These are phyloP conservation scores for Phytopythium mirpurense DNA, from an alignment of 352 stramenopile species.

Conservation along the genomic window DNA sequence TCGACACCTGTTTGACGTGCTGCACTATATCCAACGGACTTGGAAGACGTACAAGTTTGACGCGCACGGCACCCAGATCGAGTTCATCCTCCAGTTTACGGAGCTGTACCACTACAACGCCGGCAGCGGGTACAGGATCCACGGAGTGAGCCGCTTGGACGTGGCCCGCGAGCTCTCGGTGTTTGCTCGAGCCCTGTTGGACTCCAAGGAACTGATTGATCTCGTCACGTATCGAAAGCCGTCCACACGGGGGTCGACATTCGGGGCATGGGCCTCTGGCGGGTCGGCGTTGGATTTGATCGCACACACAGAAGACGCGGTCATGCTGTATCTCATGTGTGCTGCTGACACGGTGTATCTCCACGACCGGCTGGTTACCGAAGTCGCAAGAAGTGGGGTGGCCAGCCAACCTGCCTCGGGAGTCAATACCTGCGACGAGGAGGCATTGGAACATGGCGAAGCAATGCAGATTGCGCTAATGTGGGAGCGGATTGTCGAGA, in stretches of 20 bases:
- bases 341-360: slow-evolving; percentile 47
- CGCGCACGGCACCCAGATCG: slow-evolving; percentile 24
- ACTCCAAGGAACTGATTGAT: slow-evolving; percentile 40
- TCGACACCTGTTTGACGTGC: slow-evolving; percentile 22
- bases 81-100: slow-evolving; percentile 63
- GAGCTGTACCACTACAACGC: slow-evolving; percentile 46
- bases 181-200: slow-evolving; percentile 30
- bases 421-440: background rate
- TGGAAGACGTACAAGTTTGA: slow-evolving; percentile 41
- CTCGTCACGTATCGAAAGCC: slow-evolving; percentile 33
- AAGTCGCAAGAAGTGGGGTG: background rate
- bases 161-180: slow-evolving; percentile 40
- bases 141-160: slow-evolving; percentile 25
- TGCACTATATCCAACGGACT: slow-evolving; percentile 60
- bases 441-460: background rate
- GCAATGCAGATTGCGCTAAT: slow-evolving; percentile 1
- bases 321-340: slow-evolving; percentile 40
- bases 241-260: slow-evolving; percentile 13
- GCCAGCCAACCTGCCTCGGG: background rate
- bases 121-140: slow-evolving; percentile 21
- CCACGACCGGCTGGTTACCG: slow-evolving; percentile 44
- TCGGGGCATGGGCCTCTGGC: slow-evolving; percentile 1
- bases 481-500: slow-evolving; percentile 5
- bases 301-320: slow-evolving; percentile 36
- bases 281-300: slow-evolving; percentile 16